Base-by-base conservation (phyloP, 495 filamentous ascomycete genomes). In the Aspergillus kassunensis region DNA sequence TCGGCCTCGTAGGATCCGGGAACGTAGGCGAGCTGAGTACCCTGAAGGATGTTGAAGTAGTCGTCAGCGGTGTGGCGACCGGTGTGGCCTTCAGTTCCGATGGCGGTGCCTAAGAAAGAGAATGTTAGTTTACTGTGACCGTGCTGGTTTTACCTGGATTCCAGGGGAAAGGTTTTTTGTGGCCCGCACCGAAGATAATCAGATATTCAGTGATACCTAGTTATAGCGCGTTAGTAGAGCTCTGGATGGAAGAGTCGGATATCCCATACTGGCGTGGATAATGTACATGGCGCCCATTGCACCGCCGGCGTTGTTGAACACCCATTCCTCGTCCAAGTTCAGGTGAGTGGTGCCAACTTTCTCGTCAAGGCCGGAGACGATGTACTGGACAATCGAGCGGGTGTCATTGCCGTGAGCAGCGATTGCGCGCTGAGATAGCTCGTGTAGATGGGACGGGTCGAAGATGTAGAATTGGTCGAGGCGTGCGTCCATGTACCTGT, bases 271-370 rank as follows among this genome's bases (percentile, higher is more conserved):
- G 55, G 89, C 86, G 63, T 93, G 89, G 62, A 93, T 85, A 55
- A 93, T 85, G 60, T 89, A 89, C 89, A 93, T 92, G 56, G 81
- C 84, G 47, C 89, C 89, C 89, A 93, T 92, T 47, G 89, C 89
- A 52, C 86, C 87, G 56, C 86, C 86, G 53, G 87, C 87, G 53
- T 89, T 89, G 76, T 79, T 80, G 58, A 75, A 76, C 8, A 75
- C 72, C 73, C 73, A 76, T 57, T 76, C 73, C 62, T 76, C 65
- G 29, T 76, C 63, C 24, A 56, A 56, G 63, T 68, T 76, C 56
- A 76, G 51, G 56, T 74, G 60, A n/a, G 63, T 60, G 16, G 65
- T 46, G 30, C 64, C 65, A 18, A 71, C 56, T 59, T 70, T 73
- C 56, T 68, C 58, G 47, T 66, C 65, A 47, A 69, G 53, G 56